Conservation (phyloP, 2,329 filamentous ascomycete species). For the Monosporascus sp. region DNA sequence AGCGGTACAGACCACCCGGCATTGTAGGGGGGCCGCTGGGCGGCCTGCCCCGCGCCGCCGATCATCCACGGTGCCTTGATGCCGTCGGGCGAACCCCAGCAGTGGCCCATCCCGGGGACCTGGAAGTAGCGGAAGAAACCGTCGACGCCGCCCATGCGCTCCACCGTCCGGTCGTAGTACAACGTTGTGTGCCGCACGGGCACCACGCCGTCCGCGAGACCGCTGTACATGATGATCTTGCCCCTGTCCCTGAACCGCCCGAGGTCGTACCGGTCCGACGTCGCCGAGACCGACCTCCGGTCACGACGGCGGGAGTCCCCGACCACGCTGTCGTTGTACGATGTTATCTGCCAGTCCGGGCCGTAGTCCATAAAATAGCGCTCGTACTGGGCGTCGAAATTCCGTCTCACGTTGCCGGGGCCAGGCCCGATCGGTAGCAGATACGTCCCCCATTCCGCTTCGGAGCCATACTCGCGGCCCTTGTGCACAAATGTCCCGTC, state of each 20-base stretch:
- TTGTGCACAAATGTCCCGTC: slow-evolving; percentile 23
- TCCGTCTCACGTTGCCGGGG: slow-evolving; percentile 17
- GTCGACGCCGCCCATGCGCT: slow-evolving; percentile 30
- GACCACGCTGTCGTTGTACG: slow-evolving; percentile 23
- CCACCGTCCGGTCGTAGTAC: slow-evolving; percentile 22
- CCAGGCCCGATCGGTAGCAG: slow-evolving; percentile 17
- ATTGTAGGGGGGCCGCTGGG: slow-evolving; percentile 24
- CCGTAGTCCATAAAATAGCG: slow-evolving; percentile 24
- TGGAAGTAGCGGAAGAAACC: slow-evolving; percentile 43
- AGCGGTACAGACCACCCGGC: slow-evolving; percentile 20
- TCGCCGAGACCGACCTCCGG: slow-evolving; percentile 17
- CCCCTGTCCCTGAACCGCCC: slow-evolving; percentile 19
- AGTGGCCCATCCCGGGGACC: slow-evolving; percentile 42
- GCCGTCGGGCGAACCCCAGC: slow-evolving; percentile 21
- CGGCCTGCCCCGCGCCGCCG: slow-evolving; percentile 20
- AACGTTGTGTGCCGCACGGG: slow-evolving; percentile 21
- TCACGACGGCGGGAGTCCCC: slow-evolving; percentile 18
- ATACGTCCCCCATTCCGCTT: slow-evolving; percentile 20
- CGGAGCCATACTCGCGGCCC: slow-evolving; percentile 42
- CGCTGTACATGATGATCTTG: slow-evolving; percentile 29
- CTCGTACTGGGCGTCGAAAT: slow-evolving; percentile 24
- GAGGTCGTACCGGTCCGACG: slow-evolving; percentile 25
- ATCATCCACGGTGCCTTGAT: slow-evolving; percentile 28
- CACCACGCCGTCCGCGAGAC: slow-evolving; percentile 23
- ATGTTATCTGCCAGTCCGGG: slow-evolving; percentile 16